These are phyloP conservation scores for Mycena albidolilacea DNA, from an alignment of 768 basidiomycete genomes.

Conservation along the genomic window DNA sequence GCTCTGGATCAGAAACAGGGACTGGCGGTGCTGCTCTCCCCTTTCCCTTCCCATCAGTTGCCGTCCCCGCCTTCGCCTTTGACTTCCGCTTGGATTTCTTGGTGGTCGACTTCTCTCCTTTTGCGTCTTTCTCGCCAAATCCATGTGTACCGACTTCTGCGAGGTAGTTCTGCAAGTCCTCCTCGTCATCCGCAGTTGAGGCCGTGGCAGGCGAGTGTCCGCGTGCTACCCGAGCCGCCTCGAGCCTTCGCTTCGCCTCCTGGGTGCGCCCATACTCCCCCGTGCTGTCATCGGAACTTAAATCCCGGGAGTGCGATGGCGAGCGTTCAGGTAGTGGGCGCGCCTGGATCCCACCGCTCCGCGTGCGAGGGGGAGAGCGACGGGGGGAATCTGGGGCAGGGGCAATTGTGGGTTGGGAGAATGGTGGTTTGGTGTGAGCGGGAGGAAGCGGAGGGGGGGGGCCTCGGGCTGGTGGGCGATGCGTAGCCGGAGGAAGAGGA, in stretches of 20 bases:
- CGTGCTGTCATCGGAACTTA: slow-evolving; percentile 2
- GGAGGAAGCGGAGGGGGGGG: neutral
- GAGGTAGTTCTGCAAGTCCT: neutral
- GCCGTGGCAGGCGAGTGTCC: neutral
- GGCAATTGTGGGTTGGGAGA: neutral
- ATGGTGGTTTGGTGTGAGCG: slow-evolving; percentile 1
- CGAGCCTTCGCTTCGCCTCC: slow-evolving; percentile 3
- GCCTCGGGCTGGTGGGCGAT: no score
- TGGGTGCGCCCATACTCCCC: slow-evolving; percentile 4
- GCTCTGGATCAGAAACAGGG: neutral
- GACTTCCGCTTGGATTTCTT: neutral
- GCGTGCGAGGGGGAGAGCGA: neutral
- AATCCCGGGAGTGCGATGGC: neutral
- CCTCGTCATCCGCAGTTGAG: neutral
- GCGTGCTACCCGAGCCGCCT: neutral
- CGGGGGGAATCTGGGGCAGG: neutral
- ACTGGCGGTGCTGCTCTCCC: neutral
- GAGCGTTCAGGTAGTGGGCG: neutral
- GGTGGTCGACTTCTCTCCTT: neutral
- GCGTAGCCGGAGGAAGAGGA: neutral
- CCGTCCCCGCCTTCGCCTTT: neutral
- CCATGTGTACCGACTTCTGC: neutral
- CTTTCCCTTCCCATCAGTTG: slow-evolving; percentile 1
- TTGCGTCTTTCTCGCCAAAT: neutral
- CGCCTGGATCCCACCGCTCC: neutral